Evolutionary conservation across 176 grass and related monocot genomes (phyloP), one percentile per base, ranked within the genome.

Genomic region (Dactylis glomerata): DNA sequence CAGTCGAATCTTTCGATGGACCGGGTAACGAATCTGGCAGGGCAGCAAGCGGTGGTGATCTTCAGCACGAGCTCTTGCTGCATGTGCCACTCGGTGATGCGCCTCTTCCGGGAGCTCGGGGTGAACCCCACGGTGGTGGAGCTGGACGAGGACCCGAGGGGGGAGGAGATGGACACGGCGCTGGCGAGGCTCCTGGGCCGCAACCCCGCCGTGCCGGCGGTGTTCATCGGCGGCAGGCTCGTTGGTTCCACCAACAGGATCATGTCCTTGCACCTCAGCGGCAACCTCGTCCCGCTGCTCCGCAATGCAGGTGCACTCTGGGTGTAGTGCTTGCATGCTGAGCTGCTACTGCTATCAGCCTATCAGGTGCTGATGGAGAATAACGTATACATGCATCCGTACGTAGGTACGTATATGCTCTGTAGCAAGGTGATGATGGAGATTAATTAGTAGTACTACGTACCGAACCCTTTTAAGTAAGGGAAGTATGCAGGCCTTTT

Each of bases 21-120:
- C 19, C 71, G 69, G 54, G 92, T 98, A 45, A 95, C 84, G 40
- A 95, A 67, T 76, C 88, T 95, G 9, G 92, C 91, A 26, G 79
- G 89, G 24, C 92, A 98, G 69, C 51, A 89, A 1, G 87, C 95
- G 5, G 89, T 98, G 40, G 95, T 95, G 59, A 86, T 95, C 47
- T 98, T 98, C 86, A 90, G 86, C 85, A 67, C 45, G 56, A 98
- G 89, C 87, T 95, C 95, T 2, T 98, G 95, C 82, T 91, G 92
- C 85, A 95, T 95, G 92, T 93, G 87, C 75, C 95, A 95, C 90
- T 90, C 89, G 5, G 84, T 93, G 68, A 88, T 77, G 33, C 88
- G 91, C 11, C 89, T 91, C 1, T 45, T 91, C 58, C 78, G 81
- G 15, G 89, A 91, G 24, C 89, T 91, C 59, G 89, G 85, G 66